Evolutionary conservation across 1,284 basidiomycete species (phyloP), one percentile per base, ranked within the genome.

Genomic region (Marasmius oreades): DNA sequence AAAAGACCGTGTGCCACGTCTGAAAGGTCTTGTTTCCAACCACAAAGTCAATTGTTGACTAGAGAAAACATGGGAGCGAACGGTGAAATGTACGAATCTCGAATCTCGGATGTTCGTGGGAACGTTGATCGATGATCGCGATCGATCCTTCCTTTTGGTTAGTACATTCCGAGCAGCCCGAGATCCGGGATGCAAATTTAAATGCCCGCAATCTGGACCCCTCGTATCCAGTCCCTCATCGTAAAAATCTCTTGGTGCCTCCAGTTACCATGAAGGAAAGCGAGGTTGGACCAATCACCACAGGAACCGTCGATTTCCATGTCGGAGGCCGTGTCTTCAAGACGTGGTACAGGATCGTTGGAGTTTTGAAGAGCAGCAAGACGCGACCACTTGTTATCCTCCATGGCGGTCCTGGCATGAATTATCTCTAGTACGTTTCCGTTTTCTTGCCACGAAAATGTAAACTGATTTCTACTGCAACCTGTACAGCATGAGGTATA

Each of bases 1-100:
- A n/a, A 50, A 68, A 62, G 51, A 74, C 51, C 55, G 68, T 71
- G 68, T 75, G 76, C 68, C 72, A 75, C 5, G 76, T 77, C 55
- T 73, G 65, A 66, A 67, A 76, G 3, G 65, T 62, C 61, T 71
- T 70, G 20, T 62, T 66, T 11, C 66, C 67, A 7, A 55, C 57
- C 20, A 55, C 26, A n/a, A 62, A 63, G n/a, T 43, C 45, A 23
- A 59, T 42, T 23, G 45, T 58, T 52, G 28, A 31, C 28, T 31
- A n/a, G 28, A 10, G 28, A 31, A 31, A 10, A 31, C 28, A 31
- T 31, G 28, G 28, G 28, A 31, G 4, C 10, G 28, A 31, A 31
- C 10, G 10, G 28, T 4, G 28, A 31, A 10, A 4, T 31, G 10
- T 4, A 31, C 10, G 10, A 5, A 4, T 5, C 28, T 31, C 5